phyloP scores from a whole-genome alignment of 78 protist genomes.

The Pelomyxa schiedti region DNA sequence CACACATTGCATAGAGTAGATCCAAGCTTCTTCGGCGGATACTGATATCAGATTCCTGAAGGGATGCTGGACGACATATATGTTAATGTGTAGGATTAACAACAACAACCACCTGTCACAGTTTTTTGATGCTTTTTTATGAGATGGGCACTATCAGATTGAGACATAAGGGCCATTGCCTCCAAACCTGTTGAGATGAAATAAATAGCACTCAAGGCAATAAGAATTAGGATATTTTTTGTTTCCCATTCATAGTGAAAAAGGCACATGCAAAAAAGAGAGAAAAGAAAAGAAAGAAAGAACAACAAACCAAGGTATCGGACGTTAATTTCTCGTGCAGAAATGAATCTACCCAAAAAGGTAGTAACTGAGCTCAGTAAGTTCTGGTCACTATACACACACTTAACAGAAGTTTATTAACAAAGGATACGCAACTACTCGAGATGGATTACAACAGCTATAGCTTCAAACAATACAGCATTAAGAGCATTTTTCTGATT shows the following conservation, averaged over 20 bases:
- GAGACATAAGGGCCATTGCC: constrained; percentile 27
- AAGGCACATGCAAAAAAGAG: constrained; percentile 20
- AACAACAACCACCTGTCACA: background rate
- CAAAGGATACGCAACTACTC: constrained; percentile 12
- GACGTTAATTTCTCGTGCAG: constrained; percentile 76
- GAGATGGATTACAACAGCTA: constrained; percentile 64
- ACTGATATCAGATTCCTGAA: constrained; percentile 65
- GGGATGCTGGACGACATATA: constrained; percentile 24
- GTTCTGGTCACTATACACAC: constrained; percentile 28
- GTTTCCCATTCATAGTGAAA: constrained; percentile 34
- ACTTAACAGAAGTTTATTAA: background rate
- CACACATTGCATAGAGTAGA: constrained; percentile 85
- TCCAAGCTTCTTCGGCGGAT: constrained; percentile 85
- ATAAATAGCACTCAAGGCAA: background rate
- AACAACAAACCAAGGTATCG: constrained; percentile 83
- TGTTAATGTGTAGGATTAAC: background rate
- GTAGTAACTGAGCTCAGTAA: constrained; percentile 32
- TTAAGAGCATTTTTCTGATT: constrained; percentile 76
- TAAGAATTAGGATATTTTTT: constrained; percentile 35
- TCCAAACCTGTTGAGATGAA: background rate
- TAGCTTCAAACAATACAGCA: constrained; percentile 86
- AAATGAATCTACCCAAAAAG: constrained; percentile 66
- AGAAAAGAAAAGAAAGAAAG: background rate
- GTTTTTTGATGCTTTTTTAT: constrained; percentile 18
- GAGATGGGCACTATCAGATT: background rate